A percentile compares a stretch with the other conserved stretches of the same genome.
Evolutionary conservation across 2,329 filamentous ascomycete species (phyloP).

Genomic region (Alternaria sp.): DNA sequence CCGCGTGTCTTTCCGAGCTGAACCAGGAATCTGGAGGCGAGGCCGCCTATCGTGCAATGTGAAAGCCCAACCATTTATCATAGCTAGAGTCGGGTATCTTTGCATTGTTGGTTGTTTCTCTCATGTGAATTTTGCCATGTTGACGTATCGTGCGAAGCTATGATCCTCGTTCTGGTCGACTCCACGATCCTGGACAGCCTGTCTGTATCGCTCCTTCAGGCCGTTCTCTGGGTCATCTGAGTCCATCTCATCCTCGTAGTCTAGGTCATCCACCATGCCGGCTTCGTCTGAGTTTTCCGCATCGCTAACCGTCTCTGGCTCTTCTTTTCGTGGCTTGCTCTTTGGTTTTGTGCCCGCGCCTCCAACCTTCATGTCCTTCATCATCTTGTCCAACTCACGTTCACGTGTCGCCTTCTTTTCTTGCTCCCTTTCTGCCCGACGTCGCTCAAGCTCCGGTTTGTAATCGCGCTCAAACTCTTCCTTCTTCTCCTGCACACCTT

Average conservation of each 20-base stretch:
- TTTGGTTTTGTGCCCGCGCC: slow-evolving; percentile 44
- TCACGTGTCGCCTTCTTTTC: slow-evolving; percentile 76
- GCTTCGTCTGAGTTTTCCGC: slow-evolving; percentile 63
- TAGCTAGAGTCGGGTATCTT: slow-evolving; percentile 15
- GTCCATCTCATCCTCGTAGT: slow-evolving; percentile 64
- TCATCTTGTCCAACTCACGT: slow-evolving; percentile 87
- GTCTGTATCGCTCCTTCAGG: slow-evolving; percentile 78
- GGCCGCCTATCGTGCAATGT: slow-evolving; percentile 6
- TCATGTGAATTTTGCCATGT: slow-evolving; percentile 50
- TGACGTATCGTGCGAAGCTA: slow-evolving; percentile 62
- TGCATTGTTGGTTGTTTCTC: slow-evolving; percentile 6
- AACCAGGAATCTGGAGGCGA: slow-evolving; percentile 25
- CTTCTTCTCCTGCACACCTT: slow-evolving; percentile 84
- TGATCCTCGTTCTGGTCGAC: slow-evolving; percentile 57
- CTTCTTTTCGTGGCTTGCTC: slow-evolving; percentile 51
- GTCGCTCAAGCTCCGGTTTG: slow-evolving; percentile 85
- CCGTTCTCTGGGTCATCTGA: slow-evolving; percentile 67
- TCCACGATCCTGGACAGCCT: slow-evolving; percentile 69
- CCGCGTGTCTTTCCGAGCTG: slow-evolving; percentile 21
- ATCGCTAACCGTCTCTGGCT: slow-evolving; percentile 62
- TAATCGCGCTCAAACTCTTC: slow-evolving; percentile 91
- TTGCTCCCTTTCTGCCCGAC: slow-evolving; percentile 77
- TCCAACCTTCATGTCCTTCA: slow-evolving; percentile 84
- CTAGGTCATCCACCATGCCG: slow-evolving; percentile 60
- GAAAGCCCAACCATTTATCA: neutral